These are phyloP conservation scores for Xylaria digitata DNA, from an alignment of 2,329 filamentous ascomycete genomes.

Conservation along the genomic window DNA sequence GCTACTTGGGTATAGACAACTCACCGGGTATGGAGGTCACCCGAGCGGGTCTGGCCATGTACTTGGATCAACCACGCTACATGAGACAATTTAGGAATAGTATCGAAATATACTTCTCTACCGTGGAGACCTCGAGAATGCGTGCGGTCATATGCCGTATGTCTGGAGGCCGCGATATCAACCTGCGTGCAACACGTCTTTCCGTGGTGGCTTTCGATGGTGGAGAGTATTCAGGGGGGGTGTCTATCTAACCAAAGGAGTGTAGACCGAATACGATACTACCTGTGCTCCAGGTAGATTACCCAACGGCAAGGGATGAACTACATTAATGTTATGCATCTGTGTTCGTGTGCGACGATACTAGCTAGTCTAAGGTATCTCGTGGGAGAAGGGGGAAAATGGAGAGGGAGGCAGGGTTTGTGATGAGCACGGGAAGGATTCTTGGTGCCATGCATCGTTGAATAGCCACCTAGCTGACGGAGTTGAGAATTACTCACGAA, in stretches of 20 bases:
- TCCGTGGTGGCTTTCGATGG: background rate
- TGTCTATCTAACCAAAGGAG: slow-evolving; percentile 22
- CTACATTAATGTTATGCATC: slow-evolving; percentile 13
- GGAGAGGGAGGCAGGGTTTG: slow-evolving; percentile 1
- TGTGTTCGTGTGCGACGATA: slow-evolving; percentile 1
- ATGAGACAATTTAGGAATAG: slow-evolving; percentile 15
- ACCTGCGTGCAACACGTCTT: slow-evolving; percentile 18
- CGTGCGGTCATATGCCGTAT: slow-evolving; percentile 25
- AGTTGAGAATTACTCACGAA: slow-evolving; percentile 9
- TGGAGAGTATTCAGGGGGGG: slow-evolving; percentile 21
- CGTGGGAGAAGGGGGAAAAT: background rate
- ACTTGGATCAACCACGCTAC: slow-evolving; percentile 28
- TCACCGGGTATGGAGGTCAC: slow-evolving; percentile 25
- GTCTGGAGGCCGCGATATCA: slow-evolving; percentile 23
- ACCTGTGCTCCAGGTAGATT: slow-evolving; percentile 13
- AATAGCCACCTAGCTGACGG: slow-evolving; percentile 14
- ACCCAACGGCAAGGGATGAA: slow-evolving; percentile 21
- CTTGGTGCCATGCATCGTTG: slow-evolving; percentile 2
- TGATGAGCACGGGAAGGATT: slow-evolving; percentile 24
- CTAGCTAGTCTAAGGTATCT: background rate
- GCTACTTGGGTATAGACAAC: slow-evolving; percentile 5
- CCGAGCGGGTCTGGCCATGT: slow-evolving; percentile 24
- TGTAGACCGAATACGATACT: slow-evolving; percentile 17
- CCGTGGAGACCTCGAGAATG: slow-evolving; percentile 24
- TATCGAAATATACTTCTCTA: slow-evolving; percentile 19